A percentile compares a stretch with the other conserved stretches of the same genome.
These are phyloP conservation scores for Pneumocystis sp. DNA, from an alignment of 1,139 yeast genomes.

Conservation along the genomic window DNA sequence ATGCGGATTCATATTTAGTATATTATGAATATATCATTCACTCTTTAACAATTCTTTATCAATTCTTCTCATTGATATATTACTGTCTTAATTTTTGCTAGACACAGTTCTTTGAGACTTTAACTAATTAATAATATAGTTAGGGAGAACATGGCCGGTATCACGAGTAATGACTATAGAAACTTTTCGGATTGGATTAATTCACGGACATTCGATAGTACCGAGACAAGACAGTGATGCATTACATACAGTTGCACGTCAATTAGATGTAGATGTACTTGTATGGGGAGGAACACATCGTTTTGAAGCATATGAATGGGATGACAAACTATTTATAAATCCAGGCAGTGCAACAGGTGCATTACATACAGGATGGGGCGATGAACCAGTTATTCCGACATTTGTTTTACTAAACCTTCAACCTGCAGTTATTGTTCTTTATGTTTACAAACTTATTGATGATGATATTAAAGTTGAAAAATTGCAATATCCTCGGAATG, in stretches of 20 bases:
- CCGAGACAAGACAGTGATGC: slow-evolving; percentile 83
- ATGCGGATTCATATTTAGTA: neutral
- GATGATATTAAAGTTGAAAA: slow-evolving; percentile 88
- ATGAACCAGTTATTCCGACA: slow-evolving; percentile 44
- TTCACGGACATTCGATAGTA: slow-evolving; percentile 69
- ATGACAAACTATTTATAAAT: slow-evolving; percentile 79
- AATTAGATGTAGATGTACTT: slow-evolving; percentile 78
- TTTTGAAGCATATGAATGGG: slow-evolving; percentile 84
- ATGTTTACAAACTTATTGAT: slow-evolving; percentile 65
- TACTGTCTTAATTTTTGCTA: neutral
- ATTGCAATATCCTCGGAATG: slow-evolving; percentile 39
- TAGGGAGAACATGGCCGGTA: slow-evolving; percentile 30
- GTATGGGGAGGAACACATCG: slow-evolving; percentile 96
- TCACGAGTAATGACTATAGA: slow-evolving; percentile 56
- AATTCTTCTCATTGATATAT: neutral
- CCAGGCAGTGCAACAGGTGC: slow-evolving; percentile 98
- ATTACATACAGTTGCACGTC: slow-evolving; percentile 66
- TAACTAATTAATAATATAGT: neutral
- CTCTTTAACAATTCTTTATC: neutral
- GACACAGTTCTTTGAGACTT: neutral
- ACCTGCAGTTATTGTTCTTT: slow-evolving; percentile 61
- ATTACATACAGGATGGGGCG: slow-evolving; percentile 33
- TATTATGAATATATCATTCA: neutral
- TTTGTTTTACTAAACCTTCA: slow-evolving; percentile 78
- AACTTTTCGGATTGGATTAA: slow-evolving; percentile 62